Percentiles rank a stretch among this genome's conserved stretches.
Conservation (phyloP, 441 rosid species). For the Pelargonium exstipulatum region DNA sequence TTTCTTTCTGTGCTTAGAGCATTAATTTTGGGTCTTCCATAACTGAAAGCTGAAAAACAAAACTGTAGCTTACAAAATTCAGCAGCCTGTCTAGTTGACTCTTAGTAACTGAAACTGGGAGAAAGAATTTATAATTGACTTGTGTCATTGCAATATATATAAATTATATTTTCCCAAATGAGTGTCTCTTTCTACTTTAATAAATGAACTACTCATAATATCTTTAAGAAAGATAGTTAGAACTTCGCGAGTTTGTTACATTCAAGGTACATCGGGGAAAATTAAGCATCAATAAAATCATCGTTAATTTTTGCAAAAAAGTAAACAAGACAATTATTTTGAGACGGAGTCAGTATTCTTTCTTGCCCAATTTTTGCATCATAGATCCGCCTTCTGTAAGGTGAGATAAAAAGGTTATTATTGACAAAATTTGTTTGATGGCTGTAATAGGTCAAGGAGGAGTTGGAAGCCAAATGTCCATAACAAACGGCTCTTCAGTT, state of each 20-base stretch:
- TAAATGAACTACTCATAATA: no score
- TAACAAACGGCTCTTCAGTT: slow-evolving; percentile 86
- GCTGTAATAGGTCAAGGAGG: slow-evolving; percentile 58
- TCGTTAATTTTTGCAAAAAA: not conserved
- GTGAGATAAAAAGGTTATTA: not conserved
- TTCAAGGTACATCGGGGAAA: no score
- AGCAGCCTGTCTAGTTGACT: not conserved
- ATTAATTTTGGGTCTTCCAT: not conserved
- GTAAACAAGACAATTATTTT: not conserved
- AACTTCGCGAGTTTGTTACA: no score
- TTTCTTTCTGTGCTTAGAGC: not conserved
- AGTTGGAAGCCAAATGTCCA: slow-evolving; percentile 95
- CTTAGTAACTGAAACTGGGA: not conserved
- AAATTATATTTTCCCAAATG: no score
- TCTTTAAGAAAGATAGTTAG: no score
- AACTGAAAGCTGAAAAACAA: not conserved
- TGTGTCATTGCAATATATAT: no score
- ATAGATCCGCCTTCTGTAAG: not conserved
- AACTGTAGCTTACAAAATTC: not conserved
- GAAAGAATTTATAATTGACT: not conserved
- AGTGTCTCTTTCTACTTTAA: no score
- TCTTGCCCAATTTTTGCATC: not conserved
- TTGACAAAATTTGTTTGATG: slow-evolving; percentile 11
- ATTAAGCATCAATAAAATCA: no score
- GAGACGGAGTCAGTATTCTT: not conserved